Evolutionary conservation across 2,329 filamentous ascomycete genomes (phyloP).

Genomic region (Diaporthe velutina): DNA sequence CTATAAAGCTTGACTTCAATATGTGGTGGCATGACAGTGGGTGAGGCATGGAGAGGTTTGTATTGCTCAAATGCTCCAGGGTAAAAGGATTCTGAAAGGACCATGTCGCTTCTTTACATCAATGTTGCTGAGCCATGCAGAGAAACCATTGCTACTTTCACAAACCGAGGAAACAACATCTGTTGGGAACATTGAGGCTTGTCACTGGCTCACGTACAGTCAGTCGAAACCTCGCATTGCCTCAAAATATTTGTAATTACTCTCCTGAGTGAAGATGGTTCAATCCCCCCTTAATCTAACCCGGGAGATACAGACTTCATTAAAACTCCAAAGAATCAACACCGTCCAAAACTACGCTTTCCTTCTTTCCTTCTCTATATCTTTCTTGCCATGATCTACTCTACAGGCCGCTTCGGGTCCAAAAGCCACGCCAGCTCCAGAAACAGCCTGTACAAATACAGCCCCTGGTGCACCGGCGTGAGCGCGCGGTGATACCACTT

Average conservation of each 20-base stretch:
- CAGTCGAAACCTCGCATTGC: background rate
- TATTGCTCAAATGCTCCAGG: background rate
- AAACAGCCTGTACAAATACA: slow-evolving; percentile 72
- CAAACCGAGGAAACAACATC: background rate
- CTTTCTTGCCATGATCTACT: background rate
- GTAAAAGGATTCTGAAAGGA: background rate
- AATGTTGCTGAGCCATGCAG: background rate
- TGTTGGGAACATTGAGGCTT: background rate
- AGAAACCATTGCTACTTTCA: background rate
- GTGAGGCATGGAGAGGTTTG: too few species aligned
- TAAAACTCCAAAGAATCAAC: background rate
- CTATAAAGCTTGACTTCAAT: background rate
- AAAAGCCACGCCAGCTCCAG: slow-evolving; percentile 65
- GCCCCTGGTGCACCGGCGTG: slow-evolving; percentile 69
- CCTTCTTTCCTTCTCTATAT: too few species aligned
- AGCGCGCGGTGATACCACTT: slow-evolving; percentile 68
- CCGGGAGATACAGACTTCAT: background rate
- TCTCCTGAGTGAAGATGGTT: background rate
- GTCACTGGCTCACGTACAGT: background rate
- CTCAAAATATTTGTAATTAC: background rate
- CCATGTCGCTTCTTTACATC: background rate
- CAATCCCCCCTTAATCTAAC: background rate
- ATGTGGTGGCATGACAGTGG: background rate
- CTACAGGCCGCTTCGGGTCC: slow-evolving; percentile 46
- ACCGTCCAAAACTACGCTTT: background rate